Base-by-base conservation (phyloP, 176 grass and related monocot species). In the Carex kokanica region DNA sequence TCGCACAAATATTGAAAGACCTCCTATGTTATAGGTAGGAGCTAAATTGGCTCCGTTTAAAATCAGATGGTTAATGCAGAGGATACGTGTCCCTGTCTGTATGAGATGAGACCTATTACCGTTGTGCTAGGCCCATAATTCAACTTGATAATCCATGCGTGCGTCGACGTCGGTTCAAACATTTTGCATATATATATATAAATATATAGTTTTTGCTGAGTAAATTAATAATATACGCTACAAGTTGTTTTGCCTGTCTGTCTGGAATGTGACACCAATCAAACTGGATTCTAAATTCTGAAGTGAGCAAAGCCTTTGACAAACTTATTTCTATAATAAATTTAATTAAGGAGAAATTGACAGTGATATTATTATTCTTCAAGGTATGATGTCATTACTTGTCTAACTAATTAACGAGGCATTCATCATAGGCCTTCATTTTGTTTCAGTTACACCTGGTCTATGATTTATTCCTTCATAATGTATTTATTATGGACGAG, bases 301-400 rank as follows among this genome's bases (percentile, higher is more conserved):
- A 38, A 38, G 36, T 38, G 36, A 38, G 36, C 36, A 38, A 38
- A 38, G 36, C 8, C 17, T 70, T 20, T 45, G 43, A 45, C 43
- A 1, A 43, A 41, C 17, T 21, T 57, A 5, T 7, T 71, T 72
- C 5, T 47, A 10, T 47, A 72, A 47, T 72, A 72, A 72, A 10
- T 45, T 45, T 38, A 45, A 45, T 45, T 10, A 45, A 72, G 40
- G 68, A 23, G 40, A 72, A 47, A 20, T 72, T 72, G 40, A 72
- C 68, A 72, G 40, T 41, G 67, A 70, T 70, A 70, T 70, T 70
- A 70, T 70, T 66, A 59, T 60, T 65, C 25, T 43, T 72, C 68
- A 72, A 72, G 17, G 47, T 72, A 47, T 23, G 36, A 72, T 47
- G 11, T 47, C 36, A 21, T 2, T 72, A 40, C 8, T 23, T 47